phyloP scores from a whole-genome alignment of 768 basidiomycete species.

The Suillus placidus region DNA sequence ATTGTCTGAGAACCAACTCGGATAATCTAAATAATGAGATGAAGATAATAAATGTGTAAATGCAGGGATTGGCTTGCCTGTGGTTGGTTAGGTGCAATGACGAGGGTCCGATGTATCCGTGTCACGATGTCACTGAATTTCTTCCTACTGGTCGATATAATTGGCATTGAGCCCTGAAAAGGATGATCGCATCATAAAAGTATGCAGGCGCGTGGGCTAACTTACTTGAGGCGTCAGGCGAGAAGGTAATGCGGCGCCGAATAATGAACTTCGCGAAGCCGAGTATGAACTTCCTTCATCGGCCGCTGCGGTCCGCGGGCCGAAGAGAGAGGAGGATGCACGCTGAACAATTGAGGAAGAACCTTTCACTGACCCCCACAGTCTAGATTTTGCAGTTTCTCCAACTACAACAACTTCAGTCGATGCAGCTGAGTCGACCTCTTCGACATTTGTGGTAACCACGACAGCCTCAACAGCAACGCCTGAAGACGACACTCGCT shows the following conservation, averaged over 20 bases:
- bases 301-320: slow-evolving; percentile 14
- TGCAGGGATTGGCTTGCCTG: slow-evolving; percentile 32
- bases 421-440: not conserved
- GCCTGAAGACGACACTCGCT: slow-evolving; percentile 15
- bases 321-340: slow-evolving; percentile 31
- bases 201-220: not conserved
- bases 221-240: slow-evolving; percentile 3
- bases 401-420: not conserved
- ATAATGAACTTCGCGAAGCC: slow-evolving; percentile 47
- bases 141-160: slow-evolving; percentile 2
- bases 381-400: slow-evolving; percentile 7
- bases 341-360: slow-evolving; percentile 3
- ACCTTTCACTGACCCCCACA: slow-evolving; percentile 4
- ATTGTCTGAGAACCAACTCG: not conserved
- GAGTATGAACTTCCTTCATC: slow-evolving; percentile 15
- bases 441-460: not conserved
- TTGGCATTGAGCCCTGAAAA: slow-evolving; percentile 1
- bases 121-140: slow-evolving; percentile 58
- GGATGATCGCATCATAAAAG: not conserved
- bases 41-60: not conserved
- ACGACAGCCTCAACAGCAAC: not conserved
- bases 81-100: slow-evolving; percentile 57
- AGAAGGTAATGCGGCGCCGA: slow-evolving; percentile 36
- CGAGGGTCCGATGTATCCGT: slow-evolving; percentile 69
- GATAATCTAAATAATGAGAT: not conserved